Conservation (phyloP, 106 monocot genomes). For the Platanthera zijinensis region DNA sequence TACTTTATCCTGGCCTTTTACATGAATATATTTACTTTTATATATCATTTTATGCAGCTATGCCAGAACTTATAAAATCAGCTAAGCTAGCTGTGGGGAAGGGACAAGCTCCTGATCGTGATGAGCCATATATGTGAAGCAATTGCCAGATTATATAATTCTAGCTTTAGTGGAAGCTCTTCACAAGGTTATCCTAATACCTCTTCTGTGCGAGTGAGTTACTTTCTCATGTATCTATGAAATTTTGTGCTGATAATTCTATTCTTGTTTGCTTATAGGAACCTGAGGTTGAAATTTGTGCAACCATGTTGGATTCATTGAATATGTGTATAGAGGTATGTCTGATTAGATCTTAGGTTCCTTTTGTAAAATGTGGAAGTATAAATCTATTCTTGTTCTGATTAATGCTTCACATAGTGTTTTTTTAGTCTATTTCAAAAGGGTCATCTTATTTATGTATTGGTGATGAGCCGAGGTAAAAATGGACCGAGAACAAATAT, state of each 20-base stretch:
- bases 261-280: constrained; percentile 37
- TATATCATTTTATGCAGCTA: constrained; percentile 33
- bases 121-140: constrained; percentile 81
- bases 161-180: constrained; percentile 87
- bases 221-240: neutral
- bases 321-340: constrained; percentile 88
- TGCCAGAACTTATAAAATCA: constrained; percentile 92
- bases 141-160: constrained; percentile 81
- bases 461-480: too few species aligned
- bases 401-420: neutral
- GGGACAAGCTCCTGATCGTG: constrained; percentile 71
- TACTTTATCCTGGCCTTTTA: neutral
- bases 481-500: too few species aligned
- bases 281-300: constrained; percentile 82
- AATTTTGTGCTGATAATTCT: constrained; percentile 1
- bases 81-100: constrained; percentile 90
- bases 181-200: constrained; percentile 49
- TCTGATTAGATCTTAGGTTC: neutral
- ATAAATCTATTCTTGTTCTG: neutral
- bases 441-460: neutral
- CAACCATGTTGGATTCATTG: constrained; percentile 83
- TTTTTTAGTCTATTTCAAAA: neutral
- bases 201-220: neutral
- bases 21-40: constrained; percentile 1
- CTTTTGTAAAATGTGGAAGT: neutral